Conservation (phyloP, 164 flowering plant species). For the Santalum album region DNA sequence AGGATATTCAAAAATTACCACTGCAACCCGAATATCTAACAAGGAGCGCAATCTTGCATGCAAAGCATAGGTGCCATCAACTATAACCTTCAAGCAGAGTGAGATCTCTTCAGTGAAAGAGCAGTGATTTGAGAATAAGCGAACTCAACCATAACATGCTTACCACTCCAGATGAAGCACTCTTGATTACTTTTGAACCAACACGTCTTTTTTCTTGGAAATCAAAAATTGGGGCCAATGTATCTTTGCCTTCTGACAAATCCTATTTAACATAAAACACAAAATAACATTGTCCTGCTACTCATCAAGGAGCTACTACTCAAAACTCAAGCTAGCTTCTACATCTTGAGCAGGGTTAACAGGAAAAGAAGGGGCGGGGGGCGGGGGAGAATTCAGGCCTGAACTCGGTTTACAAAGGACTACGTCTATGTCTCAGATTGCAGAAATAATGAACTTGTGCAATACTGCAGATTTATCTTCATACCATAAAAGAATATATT, state of each 20-base stretch:
- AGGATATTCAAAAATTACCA: constrained; percentile 40
- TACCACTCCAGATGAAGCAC: constrained; percentile 86
- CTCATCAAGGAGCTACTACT: too few species aligned
- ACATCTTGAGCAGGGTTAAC: too few species aligned
- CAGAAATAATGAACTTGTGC: too few species aligned
- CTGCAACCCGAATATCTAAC: constrained; percentile 96
- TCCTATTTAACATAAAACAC: constrained; percentile 40
- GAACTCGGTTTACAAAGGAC: too few species aligned
- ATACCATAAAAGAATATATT: too few species aligned
- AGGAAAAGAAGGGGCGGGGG: too few species aligned
- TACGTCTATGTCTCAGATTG: too few species aligned
- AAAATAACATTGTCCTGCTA: too few species aligned
- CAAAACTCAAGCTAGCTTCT: too few species aligned
- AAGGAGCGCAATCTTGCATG: constrained; percentile 87
- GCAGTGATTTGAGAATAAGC: neutral
- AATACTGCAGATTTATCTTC: too few species aligned
- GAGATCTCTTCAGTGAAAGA: neutral
- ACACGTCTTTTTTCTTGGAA: constrained; percentile 73
- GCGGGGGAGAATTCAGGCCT: too few species aligned
- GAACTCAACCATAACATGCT: constrained; percentile 10
- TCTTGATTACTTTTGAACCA: constrained; percentile 56
- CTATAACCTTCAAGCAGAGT: constrained; percentile 57
- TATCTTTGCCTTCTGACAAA: constrained; percentile 76
- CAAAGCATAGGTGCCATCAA: constrained; percentile 96
- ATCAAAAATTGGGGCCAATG: constrained; percentile 70